Evolutionary conservation across 2,329 filamentous ascomycete species (phyloP), one percentile per base, ranked within the genome.

Genomic region (Hymenoscyphus salicellus): DNA sequence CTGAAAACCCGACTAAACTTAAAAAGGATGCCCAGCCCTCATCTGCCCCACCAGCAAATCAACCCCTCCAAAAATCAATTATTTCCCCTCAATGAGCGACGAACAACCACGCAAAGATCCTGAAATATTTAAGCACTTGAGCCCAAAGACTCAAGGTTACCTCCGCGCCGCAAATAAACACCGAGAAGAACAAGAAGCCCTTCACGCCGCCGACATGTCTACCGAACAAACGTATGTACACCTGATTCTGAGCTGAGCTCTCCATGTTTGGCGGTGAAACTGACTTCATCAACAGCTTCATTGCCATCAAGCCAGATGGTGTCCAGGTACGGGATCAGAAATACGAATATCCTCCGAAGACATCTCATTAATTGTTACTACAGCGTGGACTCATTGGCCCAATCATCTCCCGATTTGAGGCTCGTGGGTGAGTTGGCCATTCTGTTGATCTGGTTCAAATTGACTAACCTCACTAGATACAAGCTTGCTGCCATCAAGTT

Each of bases 291-390:
- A 57, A 74, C 77, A 98, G 94, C 85, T 98, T 98, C 91, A 98
- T 98, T 87, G 95, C 95, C 80, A 92, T 99, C 88, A 99, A 99
- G 93, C 95, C 94, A 76, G 95, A 98, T 84, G 95, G 95, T 81
- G 95, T 98, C 84, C 95, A 97, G 89, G 93, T 96, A 89, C 74
- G 83, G 55, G 26, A 49, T n/a, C 30, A n/a, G 10, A 14, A 60
- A 36, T 10, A 49, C 20, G 28, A 17, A 38, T 63, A 10, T 16
- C 11, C 3, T 26, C 23, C 38, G 11, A 56, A 30, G 11, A 66
- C 26, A 26, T 4, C 28, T 49, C 63, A 67, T 60, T 72, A 28
- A 74, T 65, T 64, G 26, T 55, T 56, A 38, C 30, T 66, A 66
- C 78, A 97, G 93, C 94, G 95, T 84, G 95, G 95, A 84, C 92